Conservation (phyloP, 1,284 basidiomycete species). For the Trichosporon coremiiforme region DNA sequence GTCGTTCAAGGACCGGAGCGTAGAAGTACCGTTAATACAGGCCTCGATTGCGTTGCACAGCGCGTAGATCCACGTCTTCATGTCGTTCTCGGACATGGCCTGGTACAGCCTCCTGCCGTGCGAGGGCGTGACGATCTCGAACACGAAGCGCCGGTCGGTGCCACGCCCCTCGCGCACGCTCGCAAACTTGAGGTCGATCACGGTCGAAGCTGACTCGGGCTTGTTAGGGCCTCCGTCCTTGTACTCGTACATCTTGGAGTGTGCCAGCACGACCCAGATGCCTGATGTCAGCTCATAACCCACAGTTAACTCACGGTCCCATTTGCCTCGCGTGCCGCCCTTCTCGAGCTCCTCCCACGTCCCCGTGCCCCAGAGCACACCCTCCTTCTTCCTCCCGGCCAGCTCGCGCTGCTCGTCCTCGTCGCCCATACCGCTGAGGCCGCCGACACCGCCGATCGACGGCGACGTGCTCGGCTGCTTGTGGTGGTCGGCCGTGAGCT, state of each 20-base stretch:
- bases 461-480: conserved; percentile 25
- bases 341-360: conserved; percentile 53
- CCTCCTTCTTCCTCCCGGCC: conserved; percentile 54
- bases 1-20: conserved; percentile 53
- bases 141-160: conserved; percentile 56
- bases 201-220: conserved; percentile 46
- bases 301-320: conserved; percentile 51
- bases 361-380: conserved; percentile 54
- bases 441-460: conserved; percentile 45
- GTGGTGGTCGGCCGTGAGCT: conserved; percentile 19
- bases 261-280: conserved; percentile 55
- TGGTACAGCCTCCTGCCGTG: conserved; percentile 59
- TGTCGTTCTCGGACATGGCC: conserved; percentile 57
- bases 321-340: conserved; percentile 44
- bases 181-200: conserved; percentile 56
- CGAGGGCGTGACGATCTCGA: conserved; percentile 61
- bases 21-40: conserved; percentile 59
- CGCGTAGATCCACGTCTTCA: conserved; percentile 60
- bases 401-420: conserved; percentile 51
- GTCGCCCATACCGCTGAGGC: conserved; percentile 43
- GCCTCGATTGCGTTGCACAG: conserved; percentile 61
- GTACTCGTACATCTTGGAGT: conserved; percentile 56
- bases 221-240: conserved; percentile 45
- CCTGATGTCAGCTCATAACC: conserved; percentile 35
- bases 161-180: conserved; percentile 56